Evolutionary conservation across 176 grass and related monocot genomes (phyloP).

Genomic region (Raddia guianensis): DNA sequence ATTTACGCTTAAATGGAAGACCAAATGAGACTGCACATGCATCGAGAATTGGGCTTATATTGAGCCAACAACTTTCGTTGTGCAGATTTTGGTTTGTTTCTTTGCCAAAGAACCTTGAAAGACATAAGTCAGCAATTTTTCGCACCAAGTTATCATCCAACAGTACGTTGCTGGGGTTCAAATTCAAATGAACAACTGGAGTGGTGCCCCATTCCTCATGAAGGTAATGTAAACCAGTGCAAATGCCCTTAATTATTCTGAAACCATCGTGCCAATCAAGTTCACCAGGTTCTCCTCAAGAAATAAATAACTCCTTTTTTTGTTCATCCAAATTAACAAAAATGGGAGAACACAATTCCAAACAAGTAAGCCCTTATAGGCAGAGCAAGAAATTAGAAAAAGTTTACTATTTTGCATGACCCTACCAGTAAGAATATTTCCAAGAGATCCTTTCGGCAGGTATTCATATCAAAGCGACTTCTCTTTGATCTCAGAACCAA

Average conservation of each 20-base stretch:
- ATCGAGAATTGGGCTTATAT: background rate
- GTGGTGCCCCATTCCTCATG: too few relatives aligned
- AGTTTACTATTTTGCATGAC: background rate
- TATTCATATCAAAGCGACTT: constrained; percentile 9
- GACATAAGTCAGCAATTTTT: constrained; percentile 4
- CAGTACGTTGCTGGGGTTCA: background rate
- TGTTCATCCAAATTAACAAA: background rate
- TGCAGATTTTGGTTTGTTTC: constrained; percentile 1
- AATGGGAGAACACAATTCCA: background rate
- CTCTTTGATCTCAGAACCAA: background rate
- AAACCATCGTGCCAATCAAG: background rate
- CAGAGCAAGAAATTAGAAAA: background rate
- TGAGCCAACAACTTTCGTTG: background rate
- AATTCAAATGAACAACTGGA: too few relatives aligned
- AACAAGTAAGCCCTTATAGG: background rate
- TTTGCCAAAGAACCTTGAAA: background rate
- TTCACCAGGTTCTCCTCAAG: background rate
- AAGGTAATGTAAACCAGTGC: too few relatives aligned
- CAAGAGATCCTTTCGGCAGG: background rate
- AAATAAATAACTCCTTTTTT: background rate
- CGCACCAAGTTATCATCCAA: constrained; percentile 6
- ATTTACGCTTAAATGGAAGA: background rate
- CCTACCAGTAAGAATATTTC: background rate
- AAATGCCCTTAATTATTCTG: background rate
- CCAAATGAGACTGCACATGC: background rate